Evolutionary conservation across 2,329 filamentous ascomycete genomes (phyloP).

Genomic region (Emergomyces orientalis): DNA sequence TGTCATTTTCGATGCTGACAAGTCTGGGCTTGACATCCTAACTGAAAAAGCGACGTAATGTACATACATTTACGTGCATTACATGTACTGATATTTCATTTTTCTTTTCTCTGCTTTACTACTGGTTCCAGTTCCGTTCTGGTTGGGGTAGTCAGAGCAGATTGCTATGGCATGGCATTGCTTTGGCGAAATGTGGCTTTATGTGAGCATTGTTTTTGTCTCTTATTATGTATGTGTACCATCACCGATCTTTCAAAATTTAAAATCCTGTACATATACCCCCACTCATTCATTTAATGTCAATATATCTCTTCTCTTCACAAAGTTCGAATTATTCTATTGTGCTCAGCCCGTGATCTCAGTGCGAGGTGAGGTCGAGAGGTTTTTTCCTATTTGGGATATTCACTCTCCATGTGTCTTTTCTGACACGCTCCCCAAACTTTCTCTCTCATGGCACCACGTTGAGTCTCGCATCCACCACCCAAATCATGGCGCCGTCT

Average conservation of each 20-base stretch:
- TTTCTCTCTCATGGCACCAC: neutral
- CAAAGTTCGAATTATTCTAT: neutral
- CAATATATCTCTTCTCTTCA: neutral
- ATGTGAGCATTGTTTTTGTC: neutral
- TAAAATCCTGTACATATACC: neutral
- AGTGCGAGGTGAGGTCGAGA: neutral
- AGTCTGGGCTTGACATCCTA: slow-evolving; percentile 47
- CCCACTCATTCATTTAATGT: neutral
- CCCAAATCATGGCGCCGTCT: neutral
- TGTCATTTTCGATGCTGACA: slow-evolving; percentile 58
- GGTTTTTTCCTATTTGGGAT: neutral
- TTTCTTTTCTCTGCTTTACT: neutral
- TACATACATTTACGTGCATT: neutral
- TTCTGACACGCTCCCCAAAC: neutral
- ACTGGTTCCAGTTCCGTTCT: neutral
- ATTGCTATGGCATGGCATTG: neutral
- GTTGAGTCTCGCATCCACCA: neutral
- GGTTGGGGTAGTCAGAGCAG: neutral
- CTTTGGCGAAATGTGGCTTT: neutral
- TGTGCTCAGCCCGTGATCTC: neutral
- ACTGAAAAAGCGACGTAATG: slow-evolving; percentile 15
- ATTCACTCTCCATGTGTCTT: neutral
- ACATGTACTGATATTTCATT: neutral
- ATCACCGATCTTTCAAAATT: neutral
- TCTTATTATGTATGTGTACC: neutral